Conservation (phyloP, 2,329 filamentous ascomycete genomes). For the Samsoniella hepiali region DNA sequence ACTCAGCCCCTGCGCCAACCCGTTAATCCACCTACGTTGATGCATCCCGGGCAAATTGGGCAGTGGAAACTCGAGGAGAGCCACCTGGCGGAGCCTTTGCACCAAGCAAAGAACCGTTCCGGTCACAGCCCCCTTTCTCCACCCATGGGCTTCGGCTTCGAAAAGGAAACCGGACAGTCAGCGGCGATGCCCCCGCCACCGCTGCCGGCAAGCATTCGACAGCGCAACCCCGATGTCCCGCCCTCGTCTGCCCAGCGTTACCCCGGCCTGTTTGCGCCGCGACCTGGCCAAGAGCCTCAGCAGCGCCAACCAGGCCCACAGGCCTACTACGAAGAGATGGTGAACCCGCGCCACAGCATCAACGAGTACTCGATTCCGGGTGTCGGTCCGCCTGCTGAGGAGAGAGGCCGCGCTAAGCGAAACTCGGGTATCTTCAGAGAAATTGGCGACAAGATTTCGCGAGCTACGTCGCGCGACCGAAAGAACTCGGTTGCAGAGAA, state of each 20-base stretch:
- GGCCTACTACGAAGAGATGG: slow-evolving; percentile 28
- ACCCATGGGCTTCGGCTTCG: slow-evolving; percentile 38
- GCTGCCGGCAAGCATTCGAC: slow-evolving; percentile 19
- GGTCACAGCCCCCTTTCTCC: slow-evolving; percentile 30
- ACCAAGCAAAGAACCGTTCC: slow-evolving; percentile 33
- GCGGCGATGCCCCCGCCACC: slow-evolving; percentile 19
- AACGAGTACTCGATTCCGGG: slow-evolving; percentile 38
- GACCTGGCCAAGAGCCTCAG: slow-evolving; percentile 14
- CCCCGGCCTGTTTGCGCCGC: slow-evolving; percentile 43
- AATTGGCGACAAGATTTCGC: slow-evolving; percentile 43
- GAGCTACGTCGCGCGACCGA: slow-evolving; percentile 32
- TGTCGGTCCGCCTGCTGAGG: slow-evolving; percentile 35
- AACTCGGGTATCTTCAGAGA: slow-evolving; percentile 51
- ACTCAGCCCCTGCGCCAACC: not conserved
- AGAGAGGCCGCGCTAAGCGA: slow-evolving; percentile 35
- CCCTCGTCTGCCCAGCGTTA: slow-evolving; percentile 51
- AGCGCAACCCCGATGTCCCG: slow-evolving; percentile 39
- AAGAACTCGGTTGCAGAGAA: slow-evolving; percentile 28
- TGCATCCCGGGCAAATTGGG: slow-evolving; percentile 32
- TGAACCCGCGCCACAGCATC: slow-evolving; percentile 39
- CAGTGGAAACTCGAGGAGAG: slow-evolving; percentile 56
- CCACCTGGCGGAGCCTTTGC: slow-evolving; percentile 49
- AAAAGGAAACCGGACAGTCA: slow-evolving; percentile 49
- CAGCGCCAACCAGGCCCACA: not conserved
- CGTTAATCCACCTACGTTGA: slow-evolving; percentile 19